Evolutionary conservation across 106 monocot genomes (phyloP), one percentile per base, ranked within the genome.

Genomic region (Acorus calamus): DNA sequence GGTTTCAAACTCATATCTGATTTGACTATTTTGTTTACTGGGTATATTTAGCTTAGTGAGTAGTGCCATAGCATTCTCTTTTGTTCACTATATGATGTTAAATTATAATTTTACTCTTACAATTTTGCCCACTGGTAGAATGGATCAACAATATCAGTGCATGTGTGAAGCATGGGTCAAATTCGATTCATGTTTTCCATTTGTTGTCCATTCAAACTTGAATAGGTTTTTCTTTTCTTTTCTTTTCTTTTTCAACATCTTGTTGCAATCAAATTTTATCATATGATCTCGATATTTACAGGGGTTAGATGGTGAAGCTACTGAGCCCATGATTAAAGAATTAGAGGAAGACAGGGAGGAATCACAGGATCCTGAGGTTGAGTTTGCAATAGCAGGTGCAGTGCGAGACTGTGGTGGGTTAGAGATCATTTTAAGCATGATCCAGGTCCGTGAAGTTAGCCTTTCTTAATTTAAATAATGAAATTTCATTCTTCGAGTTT

Each of bases 271-370:
- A 7, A 51, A 9, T 60, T 60, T 4, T 2, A 46, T 5, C 44
- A 9, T 42, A 46, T 61, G 46, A 46, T 7, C 10, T 46, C 61
- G 46, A 46, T 7, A 51, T 14, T 7, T 58, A 43, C 70, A 98
- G 98, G 98, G 98, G 11, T 77, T 98, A 71, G 98, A 98, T 83
- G 98, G 98, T 52, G 98, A 98, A 77, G 98, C 98, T 53, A 98
- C 98, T 49, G 98, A 98, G 61, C 98, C 98, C 49, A 98, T 98
- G 98, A 98, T 98, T n/a, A 98, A 98, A 63, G 98, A 98, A 72
- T 76, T 98, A 47, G 98, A 98, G 61, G 92, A 98, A 60, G 98
- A 98, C 68, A 92, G 91, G 63, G 98, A 98, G 70, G 98, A 98
- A 76, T 85, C 83, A 56, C 92, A 84, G 71, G 98, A 98, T 76